Evolutionary conservation across 2,329 filamentous ascomycete genomes (phyloP).

Genomic region (Fusarium oligoseptatum): DNA sequence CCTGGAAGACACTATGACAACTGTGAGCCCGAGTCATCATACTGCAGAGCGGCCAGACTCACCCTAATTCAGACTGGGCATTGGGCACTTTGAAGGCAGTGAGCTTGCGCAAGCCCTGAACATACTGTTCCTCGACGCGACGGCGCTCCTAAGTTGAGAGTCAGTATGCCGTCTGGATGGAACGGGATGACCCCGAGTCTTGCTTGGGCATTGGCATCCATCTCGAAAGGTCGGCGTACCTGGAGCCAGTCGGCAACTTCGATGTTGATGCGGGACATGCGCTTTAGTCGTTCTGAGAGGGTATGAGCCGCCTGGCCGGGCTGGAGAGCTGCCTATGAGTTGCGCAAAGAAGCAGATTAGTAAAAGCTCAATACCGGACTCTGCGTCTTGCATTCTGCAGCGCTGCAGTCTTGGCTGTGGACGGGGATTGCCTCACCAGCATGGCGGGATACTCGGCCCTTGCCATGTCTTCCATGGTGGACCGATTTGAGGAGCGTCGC

Average conservation of each 20-base stretch:
- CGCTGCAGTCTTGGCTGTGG: constrained; percentile 3
- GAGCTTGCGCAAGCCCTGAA: constrained; percentile 83
- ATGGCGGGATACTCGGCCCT: constrained; percentile 93
- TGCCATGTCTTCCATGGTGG: constrained; percentile 81
- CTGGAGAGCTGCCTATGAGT: constrained; percentile 78
- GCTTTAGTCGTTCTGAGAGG: constrained; percentile 87
- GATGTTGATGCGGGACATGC: constrained; percentile 86
- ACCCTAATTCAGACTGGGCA: constrained; percentile 87
- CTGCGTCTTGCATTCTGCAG: not conserved
- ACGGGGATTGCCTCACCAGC: constrained; percentile 75
- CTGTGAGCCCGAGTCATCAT: constrained; percentile 28
- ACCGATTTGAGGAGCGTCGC: constrained; percentile 13
- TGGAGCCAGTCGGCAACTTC: constrained; percentile 98
- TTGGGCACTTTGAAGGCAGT: constrained; percentile 81
- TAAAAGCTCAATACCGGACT: not conserved
- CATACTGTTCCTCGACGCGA: constrained; percentile 91
- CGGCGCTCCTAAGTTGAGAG: constrained; percentile 80
- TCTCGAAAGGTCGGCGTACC: constrained; percentile 65
- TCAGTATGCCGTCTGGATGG: constrained; percentile 22
- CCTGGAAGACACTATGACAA: constrained; percentile 82
- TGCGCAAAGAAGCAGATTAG: constrained; percentile 38
- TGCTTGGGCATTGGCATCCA: constrained; percentile 20
- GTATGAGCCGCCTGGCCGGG: constrained; percentile 85
- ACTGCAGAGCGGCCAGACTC: constrained; percentile 53
- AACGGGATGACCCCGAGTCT: not conserved